Base-by-base conservation (phyloP, 1,284 basidiomycete genomes). In the Abortiporus biennis region DNA sequence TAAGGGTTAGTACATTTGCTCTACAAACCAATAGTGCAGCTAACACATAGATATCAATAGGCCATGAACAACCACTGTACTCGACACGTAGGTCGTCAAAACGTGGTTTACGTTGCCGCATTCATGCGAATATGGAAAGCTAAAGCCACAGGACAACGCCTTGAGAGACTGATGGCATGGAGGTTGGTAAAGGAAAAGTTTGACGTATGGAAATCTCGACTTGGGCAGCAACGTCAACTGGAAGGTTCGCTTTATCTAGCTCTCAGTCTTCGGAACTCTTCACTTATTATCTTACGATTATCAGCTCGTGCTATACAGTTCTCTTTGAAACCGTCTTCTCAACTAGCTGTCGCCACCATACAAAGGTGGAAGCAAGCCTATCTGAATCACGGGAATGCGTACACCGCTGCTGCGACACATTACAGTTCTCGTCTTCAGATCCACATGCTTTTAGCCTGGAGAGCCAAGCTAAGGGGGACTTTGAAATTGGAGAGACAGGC, bases 51-150 rank as follows among this genome's bases (percentile, higher is more conserved):
- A 21, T 6, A 13, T 19, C 21, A 38, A 4, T 44, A 78, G 76
- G 49, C 50, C 19, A 52, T 80, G 54, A 75, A 80, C 52, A 64
- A 55, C 43, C 73, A 74, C 22, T 83, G 78, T 4, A 59, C 65
- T 44, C 82, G 78, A 46, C 74, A 84, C 52, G 45, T 78, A 15
- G 63, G 67, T 30, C 71, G 79, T 31, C 81, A 80, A 54, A 79
- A 88, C 52, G 69, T 69, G 39, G 65, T 82, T 16, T 67, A 88
- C 6, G 50, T 85, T 25, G 72, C 75, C 34, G 85, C 80, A 16
- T 65, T 85, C 27, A 62, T 75, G 51, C 70, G 80, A 37, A 76
- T 88, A 15, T 87, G 87, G 85, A 79, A 76, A 52, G 80, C 83
- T 21, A 77, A 76, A 36, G 81, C 83, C 56, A 74, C 80, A 13